Percentiles rank a stretch among this genome's conserved stretches.
phyloP scores from a whole-genome alignment of 148 eudicot species.

The Camellia granthamiana region DNA sequence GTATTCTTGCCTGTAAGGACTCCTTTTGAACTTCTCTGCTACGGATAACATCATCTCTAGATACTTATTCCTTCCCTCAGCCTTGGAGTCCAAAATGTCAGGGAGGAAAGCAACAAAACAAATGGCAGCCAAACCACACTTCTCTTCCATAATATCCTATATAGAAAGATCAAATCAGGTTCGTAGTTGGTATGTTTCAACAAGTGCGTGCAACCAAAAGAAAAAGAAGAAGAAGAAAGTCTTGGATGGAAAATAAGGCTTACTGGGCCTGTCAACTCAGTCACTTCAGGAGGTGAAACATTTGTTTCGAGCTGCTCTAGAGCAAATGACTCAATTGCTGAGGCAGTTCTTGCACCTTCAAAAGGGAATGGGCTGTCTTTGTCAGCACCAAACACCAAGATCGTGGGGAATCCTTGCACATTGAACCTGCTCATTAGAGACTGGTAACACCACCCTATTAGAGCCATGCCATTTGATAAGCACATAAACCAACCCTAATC shows the following conservation, averaged over 20 bases:
- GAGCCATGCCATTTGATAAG: not conserved
- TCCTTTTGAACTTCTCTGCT: slow-evolving; percentile 86
- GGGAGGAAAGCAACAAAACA: slow-evolving; percentile 95
- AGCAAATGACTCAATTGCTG: slow-evolving; percentile 88
- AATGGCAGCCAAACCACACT: slow-evolving; percentile 91
- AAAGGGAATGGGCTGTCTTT: slow-evolving; percentile 75
- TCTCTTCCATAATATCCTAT: slow-evolving; percentile 90
- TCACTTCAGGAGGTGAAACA: slow-evolving; percentile 79
- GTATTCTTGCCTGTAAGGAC: slow-evolving; percentile 73
- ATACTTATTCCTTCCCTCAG: slow-evolving; percentile 93
- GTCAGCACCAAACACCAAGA: slow-evolving; percentile 92
- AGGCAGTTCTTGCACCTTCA: slow-evolving; percentile 88
- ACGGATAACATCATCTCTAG: slow-evolving; percentile 68
- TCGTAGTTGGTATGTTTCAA: not conserved
- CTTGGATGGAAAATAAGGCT: slow-evolving; percentile 11
- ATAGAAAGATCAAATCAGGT: not conserved
- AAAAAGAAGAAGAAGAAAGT: not conserved
- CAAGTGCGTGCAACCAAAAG: not conserved
- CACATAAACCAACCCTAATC: no score
- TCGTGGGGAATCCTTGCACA: slow-evolving; percentile 89
- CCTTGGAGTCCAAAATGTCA: slow-evolving; percentile 88
- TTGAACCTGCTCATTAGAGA: slow-evolving; percentile 89
- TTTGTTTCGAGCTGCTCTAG: slow-evolving; percentile 85
- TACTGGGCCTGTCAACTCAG: slow-evolving; percentile 76
- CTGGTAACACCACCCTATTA: slow-evolving; percentile 42